phyloP scores from a whole-genome alignment of 495 filamentous ascomycete genomes.

The Hyaloscypha bicolor region DNA sequence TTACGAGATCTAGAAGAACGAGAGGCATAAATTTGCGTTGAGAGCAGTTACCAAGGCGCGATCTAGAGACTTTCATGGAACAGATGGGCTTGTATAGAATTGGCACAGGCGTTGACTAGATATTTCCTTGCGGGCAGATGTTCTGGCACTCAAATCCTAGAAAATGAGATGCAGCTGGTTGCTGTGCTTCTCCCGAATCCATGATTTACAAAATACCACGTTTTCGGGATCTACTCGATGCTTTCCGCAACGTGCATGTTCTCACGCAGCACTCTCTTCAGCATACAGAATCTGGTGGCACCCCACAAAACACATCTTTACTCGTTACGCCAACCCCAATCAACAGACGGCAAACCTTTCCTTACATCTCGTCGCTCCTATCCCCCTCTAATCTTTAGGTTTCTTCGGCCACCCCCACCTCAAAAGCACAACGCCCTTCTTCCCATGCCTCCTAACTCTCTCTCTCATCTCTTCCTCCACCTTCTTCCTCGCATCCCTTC shows the following conservation, averaged over 20 bases:
- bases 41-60: neutral
- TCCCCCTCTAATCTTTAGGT: neutral
- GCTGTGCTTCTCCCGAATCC: no score
- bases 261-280: no score
- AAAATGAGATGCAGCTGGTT: no score
- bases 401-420: neutral
- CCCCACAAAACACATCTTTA: no score
- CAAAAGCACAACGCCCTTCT: neutral
- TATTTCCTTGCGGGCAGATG: neutral
- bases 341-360: neutral
- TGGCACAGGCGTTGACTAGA: neutral
- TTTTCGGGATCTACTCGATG: no score
- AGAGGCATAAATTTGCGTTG: constrained; percentile 15
- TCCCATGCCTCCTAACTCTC: neutral
- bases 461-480: neutral
- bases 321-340: no score
- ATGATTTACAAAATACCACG: no score
- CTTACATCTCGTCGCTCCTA: no score
- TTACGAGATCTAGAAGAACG: constrained; percentile 20
- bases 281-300: no score
- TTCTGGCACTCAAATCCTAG: no score
- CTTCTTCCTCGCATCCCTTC: neutral
- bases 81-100: constrained; percentile 1
- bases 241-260: no score
- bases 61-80: neutral